Evolutionary conservation across 2,329 filamentous ascomycete genomes (phyloP).

Genomic region (Monosporascus sp.): DNA sequence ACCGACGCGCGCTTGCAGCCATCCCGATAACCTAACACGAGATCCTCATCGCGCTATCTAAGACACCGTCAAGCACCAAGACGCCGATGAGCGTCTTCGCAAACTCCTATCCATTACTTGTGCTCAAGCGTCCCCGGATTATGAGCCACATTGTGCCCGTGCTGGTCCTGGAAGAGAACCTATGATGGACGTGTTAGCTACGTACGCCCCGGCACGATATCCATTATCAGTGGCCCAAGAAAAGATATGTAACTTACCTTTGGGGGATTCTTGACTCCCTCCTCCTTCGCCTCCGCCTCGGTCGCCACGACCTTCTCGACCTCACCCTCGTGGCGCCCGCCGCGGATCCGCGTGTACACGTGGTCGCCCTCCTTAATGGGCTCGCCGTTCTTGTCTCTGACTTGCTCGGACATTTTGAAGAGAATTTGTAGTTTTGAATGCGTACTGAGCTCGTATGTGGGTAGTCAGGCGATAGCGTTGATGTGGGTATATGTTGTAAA

Average conservation of each 20-base stretch:
- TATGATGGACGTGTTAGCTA: constrained; percentile 8
- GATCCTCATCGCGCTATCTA: too few relatives aligned
- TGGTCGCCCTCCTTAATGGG: constrained; percentile 33
- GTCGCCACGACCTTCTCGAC: constrained; percentile 33
- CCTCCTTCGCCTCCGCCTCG: constrained; percentile 28
- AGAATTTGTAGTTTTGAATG: too few relatives aligned
- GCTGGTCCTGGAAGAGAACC: constrained; percentile 34
- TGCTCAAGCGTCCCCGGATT: constrained; percentile 32
- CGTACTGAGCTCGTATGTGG: too few relatives aligned
- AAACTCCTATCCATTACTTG: constrained; percentile 5
- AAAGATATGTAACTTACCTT: constrained; percentile 23
- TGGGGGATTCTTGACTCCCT: constrained; percentile 35
- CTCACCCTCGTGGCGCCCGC: constrained; percentile 33
- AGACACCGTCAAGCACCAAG: too few relatives aligned
- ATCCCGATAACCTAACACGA: too few relatives aligned
- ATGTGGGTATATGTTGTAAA: neutral
- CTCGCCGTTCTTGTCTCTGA: constrained; percentile 31
- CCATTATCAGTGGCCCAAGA: neutral
- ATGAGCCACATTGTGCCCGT: constrained; percentile 33
- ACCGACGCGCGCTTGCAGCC: too few relatives aligned
- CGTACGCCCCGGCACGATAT: neutral
- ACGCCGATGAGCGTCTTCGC: too few relatives aligned
- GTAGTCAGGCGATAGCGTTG: neutral
- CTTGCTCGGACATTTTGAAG: constrained; percentile 12
- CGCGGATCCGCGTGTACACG: constrained; percentile 34